Evolutionary conservation across 2,329 filamentous ascomycete genomes (phyloP).

Genomic region (Claviceps citrina): DNA sequence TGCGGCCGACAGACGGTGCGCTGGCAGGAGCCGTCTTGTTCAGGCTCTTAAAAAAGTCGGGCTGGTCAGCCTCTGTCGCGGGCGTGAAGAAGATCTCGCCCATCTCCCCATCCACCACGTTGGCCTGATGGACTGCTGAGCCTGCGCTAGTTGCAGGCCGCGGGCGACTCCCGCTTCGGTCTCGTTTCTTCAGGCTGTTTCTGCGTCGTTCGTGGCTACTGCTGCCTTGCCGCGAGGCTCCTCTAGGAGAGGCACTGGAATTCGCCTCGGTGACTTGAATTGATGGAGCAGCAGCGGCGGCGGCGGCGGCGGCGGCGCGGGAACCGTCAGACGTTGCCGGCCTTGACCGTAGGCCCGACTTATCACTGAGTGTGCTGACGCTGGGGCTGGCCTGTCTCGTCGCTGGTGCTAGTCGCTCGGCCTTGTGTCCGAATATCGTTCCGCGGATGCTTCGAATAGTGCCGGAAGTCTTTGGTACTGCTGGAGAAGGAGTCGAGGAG

Average conservation of each 20-base stretch:
- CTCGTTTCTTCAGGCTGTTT: constrained; percentile 37
- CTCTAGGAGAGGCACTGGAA: constrained; percentile 18
- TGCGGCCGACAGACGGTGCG: constrained; percentile 27
- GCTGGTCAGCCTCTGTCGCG: constrained; percentile 23
- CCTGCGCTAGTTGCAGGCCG: constrained; percentile 30
- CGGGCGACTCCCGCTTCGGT: constrained; percentile 32
- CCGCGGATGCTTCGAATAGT: constrained; percentile 55
- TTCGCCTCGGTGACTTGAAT: constrained; percentile 64
- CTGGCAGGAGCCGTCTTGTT: constrained; percentile 24
- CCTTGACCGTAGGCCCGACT: constrained; percentile 16
- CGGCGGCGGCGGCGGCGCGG: constrained; percentile 6
- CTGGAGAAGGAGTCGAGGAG: constrained; percentile 18
- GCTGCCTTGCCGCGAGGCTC: constrained; percentile 20
- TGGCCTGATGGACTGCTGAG: constrained; percentile 20
- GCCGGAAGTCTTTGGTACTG: constrained; percentile 54
- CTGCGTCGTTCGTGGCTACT: constrained; percentile 24
- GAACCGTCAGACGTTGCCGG: constrained; percentile 31
- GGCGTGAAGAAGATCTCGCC: constrained; percentile 37
- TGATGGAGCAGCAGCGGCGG: constrained; percentile 38
- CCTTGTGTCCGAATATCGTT: constrained; percentile 59
- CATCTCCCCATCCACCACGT: constrained; percentile 33
- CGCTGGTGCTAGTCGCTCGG: constrained; percentile 29
- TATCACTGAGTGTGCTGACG: constrained; percentile 21
- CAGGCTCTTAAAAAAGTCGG: constrained; percentile 29
- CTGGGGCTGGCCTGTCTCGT: constrained; percentile 22